Evolutionary conservation across 371 early-diverging fungal genomes (phyloP), one percentile per base, ranked within the genome.

Genomic region (Blyttiomyces sp.): DNA sequence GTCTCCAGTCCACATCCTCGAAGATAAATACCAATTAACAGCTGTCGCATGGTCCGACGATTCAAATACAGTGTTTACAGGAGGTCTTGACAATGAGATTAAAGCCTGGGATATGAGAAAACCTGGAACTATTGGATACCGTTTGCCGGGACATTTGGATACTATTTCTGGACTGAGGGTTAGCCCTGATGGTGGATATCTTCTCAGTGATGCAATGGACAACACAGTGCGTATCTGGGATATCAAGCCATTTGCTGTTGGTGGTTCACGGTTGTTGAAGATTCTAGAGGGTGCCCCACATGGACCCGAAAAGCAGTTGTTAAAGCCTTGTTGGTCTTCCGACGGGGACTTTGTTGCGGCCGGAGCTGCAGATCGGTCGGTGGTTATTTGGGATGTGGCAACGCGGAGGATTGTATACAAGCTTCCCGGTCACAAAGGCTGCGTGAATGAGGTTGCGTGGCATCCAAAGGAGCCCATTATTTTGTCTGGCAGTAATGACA

Each of bases 191-290:
- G 94, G 96, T 11, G 82, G 81, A 33, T 75, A 80, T 48, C 74
- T 96, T 31, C 71, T 94, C 30, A 88, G 91, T 19, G 90, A 92
- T 57, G 81, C 89, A 0, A 89, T 95, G 89, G 98, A 97, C 76
- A 94, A 92, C 67, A 92, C 92, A 80, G 92, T 93, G n/a, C 83
- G 93, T 34, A 84, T 92, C 35, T 96, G 96, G 95, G 94, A 96
- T 71, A 84, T 94, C 24, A 91, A 91, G 34, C 95, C 95, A 7
- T 95, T 92, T 65, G 86, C 88, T 3, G 74, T 32, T 46, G 36
- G 54, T 9, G 54, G 44, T 3, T 31, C 24, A 27, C 43, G 53
- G 63, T 66, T 49, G 72, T 69, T 62, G 63, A 65, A 23, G 68
- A 68, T 49, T 21, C 73, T 69, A 30, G 36, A 64, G 63, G 90